phyloP scores from a whole-genome alignment of 2,329 filamentous ascomycete genomes.

The Fonsecaea nubica region DNA sequence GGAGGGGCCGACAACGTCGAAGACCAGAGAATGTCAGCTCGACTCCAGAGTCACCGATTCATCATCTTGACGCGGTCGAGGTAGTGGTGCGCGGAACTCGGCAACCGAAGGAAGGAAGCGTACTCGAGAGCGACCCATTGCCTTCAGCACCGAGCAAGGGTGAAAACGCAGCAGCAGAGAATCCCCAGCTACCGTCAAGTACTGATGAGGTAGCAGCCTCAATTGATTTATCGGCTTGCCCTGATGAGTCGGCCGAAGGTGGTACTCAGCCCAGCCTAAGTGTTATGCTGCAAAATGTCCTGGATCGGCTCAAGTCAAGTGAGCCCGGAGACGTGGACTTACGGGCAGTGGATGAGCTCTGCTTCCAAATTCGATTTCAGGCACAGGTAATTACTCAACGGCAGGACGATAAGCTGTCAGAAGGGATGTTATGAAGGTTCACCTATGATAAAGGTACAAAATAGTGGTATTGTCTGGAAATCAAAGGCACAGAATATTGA shows the following conservation, averaged over 20 bases:
- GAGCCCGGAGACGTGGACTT: constrained; percentile 26
- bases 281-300: constrained; percentile 29
- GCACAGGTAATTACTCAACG: constrained; percentile 32
- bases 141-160: background rate
- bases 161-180: background rate
- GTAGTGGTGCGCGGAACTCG: constrained; percentile 8
- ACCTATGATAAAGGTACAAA: background rate
- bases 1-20: constrained; percentile 19
- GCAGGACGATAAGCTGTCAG: background rate
- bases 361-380: constrained; percentile 37
- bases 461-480: background rate
- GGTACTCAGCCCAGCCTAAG: constrained; percentile 12
- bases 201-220: background rate
- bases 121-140: background rate
- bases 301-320: constrained; percentile 29
- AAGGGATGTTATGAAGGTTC: background rate
- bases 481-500: background rate
- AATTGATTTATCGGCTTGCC: background rate
- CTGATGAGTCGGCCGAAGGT: background rate
- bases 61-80: background rate
- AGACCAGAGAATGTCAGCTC: background rate
- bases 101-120: background rate
- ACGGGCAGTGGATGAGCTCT: constrained; percentile 36
- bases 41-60: background rate
- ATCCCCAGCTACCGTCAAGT: background rate